These are phyloP conservation scores for Leishmania tarentolae DNA, from an alignment of 208 protist species.

Conservation along the genomic window DNA sequence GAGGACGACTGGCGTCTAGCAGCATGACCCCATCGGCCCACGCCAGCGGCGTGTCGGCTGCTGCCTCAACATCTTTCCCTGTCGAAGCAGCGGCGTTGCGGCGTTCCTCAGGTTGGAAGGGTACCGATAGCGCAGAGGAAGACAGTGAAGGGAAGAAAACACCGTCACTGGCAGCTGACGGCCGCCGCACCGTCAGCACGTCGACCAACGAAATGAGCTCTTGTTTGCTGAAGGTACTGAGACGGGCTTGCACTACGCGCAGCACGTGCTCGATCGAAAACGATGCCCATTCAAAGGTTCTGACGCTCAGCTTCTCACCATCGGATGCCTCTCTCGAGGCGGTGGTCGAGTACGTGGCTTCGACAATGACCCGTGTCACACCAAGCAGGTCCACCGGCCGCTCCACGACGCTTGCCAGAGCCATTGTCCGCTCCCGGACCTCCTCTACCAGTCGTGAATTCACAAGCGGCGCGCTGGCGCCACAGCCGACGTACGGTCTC, in stretches of 20 bases:
- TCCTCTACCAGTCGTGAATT: conserved; percentile 34
- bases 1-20: conserved; percentile 19
- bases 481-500: conserved; percentile 29
- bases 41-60: neutral
- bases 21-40: neutral
- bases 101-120: neutral
- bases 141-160: neutral
- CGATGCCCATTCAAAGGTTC: conserved; percentile 18
- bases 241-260: conserved; percentile 36
- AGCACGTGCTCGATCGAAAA: conserved; percentile 27
- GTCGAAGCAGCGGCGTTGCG: neutral
- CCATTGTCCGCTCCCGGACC: conserved; percentile 44
- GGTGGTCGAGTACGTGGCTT: conserved; percentile 19
- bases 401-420: conserved; percentile 47
- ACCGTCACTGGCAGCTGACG: neutral
- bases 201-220: conserved; percentile 62
- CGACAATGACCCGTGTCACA: conserved; percentile 40
- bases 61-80: neutral
- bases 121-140: neutral
- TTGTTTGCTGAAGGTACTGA: conserved; percentile 47
- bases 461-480: conserved; percentile 3
- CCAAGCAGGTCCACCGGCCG: conserved; percentile 57
- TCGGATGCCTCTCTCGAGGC: neutral
- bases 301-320: neutral
- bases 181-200: conserved; percentile 43